A percentile compares a stretch with the other conserved stretches of the same genome.
Evolutionary conservation across 2,329 filamentous ascomycete genomes (phyloP).

Genomic region (Monilinia polystroma): DNA sequence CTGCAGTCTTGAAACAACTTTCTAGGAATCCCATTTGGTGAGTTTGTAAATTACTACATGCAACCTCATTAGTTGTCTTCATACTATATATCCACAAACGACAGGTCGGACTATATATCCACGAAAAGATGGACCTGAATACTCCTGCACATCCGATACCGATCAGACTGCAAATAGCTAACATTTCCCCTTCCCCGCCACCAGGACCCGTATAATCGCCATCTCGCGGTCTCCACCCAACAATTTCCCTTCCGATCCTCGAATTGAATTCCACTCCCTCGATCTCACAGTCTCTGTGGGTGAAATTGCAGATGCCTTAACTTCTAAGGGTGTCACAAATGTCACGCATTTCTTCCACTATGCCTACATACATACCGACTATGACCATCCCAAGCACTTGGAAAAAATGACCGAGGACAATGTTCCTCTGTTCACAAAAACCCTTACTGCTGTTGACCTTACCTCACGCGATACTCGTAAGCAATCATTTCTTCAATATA

Average conservation of each 20-base stretch:
- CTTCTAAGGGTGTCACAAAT: not conserved
- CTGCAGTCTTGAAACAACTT: slow-evolving; percentile 16
- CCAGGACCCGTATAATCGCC: slow-evolving; percentile 3
- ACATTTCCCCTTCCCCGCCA: not conserved
- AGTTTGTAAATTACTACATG: not conserved
- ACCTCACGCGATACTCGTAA: not conserved
- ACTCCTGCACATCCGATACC: not conserved
- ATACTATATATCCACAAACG: not conserved
- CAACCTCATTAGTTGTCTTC: not conserved
- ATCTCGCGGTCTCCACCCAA: slow-evolving; percentile 9
- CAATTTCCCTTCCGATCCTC: not conserved
- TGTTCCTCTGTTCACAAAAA: slow-evolving; percentile 12
- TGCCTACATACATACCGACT: slow-evolving; percentile 16
- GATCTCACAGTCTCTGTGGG: not conserved
- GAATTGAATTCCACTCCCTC: not conserved
- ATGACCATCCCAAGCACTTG: not conserved
- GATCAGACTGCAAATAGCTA: not conserved
- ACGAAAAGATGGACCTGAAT: no score
- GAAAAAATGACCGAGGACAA: slow-evolving; percentile 4
- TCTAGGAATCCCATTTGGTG: slow-evolving; percentile 3
- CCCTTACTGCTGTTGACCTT: slow-evolving; percentile 1
- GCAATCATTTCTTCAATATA: not conserved
- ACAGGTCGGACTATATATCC: not conserved
- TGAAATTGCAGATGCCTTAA: not conserved
- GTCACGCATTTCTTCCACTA: slow-evolving; percentile 19